Percentiles rank a stretch among this genome's conserved stretches.
Conservation (phyloP, 1,284 basidiomycete genomes). For the Cryptococcus wingfieldii region DNA sequence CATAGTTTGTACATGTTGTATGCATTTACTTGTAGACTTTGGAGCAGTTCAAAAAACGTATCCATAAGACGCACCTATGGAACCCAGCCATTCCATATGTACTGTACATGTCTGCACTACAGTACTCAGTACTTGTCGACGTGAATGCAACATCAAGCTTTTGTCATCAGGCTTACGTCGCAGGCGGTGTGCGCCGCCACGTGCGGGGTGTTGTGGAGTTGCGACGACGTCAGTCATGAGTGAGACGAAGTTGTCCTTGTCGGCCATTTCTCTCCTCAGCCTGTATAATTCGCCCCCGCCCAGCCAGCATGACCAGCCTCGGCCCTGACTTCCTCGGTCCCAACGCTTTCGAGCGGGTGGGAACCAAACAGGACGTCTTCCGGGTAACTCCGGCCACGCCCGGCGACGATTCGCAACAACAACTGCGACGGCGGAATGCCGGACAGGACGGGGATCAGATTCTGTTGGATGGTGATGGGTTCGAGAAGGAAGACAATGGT, state of each 20-base stretch:
- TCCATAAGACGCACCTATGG: too few relatives aligned
- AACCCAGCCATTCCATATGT: too few relatives aligned
- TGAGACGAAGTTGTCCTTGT: neutral
- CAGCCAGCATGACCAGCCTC: conserved; percentile 1
- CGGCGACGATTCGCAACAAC: neutral
- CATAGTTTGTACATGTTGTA: too few relatives aligned
- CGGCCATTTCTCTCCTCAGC: neutral
- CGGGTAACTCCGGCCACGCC: conserved; percentile 2
- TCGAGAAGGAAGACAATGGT: neutral
- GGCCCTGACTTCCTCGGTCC: conserved; percentile 6
- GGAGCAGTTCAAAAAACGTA: too few relatives aligned
- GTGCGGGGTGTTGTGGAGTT: neutral
- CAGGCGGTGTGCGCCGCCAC: neutral
- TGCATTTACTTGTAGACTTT: too few relatives aligned
- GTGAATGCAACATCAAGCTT: too few relatives aligned
- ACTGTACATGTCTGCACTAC: too few relatives aligned
- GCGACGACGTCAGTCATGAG: neutral
- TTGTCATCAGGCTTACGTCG: too few relatives aligned
- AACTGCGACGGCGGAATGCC: conserved; percentile 5
- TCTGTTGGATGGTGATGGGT: neutral
- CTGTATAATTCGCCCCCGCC: neutral
- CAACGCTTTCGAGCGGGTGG: conserved; percentile 8
- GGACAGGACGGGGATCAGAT: neutral
- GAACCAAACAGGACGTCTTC: neutral
- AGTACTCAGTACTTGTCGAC: too few relatives aligned